phyloP scores from a whole-genome alignment of 441 rosid species.

The Erysimum cheiri region DNA sequence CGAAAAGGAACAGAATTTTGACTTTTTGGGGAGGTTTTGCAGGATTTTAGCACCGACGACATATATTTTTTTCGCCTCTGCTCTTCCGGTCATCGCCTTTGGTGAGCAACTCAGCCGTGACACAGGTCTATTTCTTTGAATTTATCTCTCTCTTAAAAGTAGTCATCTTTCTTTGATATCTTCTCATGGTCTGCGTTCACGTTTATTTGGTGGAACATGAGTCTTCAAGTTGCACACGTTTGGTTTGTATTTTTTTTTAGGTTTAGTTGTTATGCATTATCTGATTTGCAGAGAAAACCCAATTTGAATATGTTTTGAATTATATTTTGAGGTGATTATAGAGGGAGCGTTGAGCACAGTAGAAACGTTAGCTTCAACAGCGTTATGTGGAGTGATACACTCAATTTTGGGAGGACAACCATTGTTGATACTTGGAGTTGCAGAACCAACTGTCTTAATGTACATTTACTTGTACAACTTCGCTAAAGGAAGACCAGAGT shows the following conservation, averaged over 20 bases:
- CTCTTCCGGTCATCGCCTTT: slow-evolving; percentile 89
- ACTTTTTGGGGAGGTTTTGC: slow-evolving; percentile 19
- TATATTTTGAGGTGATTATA: slow-evolving; percentile 28
- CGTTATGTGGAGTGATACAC: slow-evolving; percentile 86
- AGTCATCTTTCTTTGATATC: not conserved
- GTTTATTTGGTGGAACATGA: slow-evolving; percentile 20
- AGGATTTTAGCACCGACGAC: slow-evolving; percentile 84
- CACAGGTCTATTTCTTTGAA: slow-evolving; percentile 54
- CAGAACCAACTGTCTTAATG: slow-evolving; percentile 95
- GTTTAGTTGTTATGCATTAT: not conserved
- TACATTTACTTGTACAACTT: slow-evolving; percentile 78
- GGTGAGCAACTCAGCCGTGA: slow-evolving; percentile 88
- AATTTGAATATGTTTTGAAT: not conserved
- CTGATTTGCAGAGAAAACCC: not conserved
- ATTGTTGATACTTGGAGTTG: slow-evolving; percentile 80
- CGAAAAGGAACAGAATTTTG: not conserved
- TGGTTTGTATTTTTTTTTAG: not conserved
- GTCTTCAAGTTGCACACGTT: slow-evolving; percentile 25
- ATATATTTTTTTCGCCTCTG: slow-evolving; percentile 86
- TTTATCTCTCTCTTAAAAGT: not conserved
- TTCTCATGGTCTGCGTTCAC: slow-evolving; percentile 13
- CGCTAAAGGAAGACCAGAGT: slow-evolving; percentile 57
- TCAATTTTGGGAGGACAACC: slow-evolving; percentile 93
- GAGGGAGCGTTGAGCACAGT: slow-evolving; percentile 85
- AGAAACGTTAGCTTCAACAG: slow-evolving; percentile 81